Conservation (phyloP, 108 stramenopile species). For the Schizochytrium sp. region DNA sequence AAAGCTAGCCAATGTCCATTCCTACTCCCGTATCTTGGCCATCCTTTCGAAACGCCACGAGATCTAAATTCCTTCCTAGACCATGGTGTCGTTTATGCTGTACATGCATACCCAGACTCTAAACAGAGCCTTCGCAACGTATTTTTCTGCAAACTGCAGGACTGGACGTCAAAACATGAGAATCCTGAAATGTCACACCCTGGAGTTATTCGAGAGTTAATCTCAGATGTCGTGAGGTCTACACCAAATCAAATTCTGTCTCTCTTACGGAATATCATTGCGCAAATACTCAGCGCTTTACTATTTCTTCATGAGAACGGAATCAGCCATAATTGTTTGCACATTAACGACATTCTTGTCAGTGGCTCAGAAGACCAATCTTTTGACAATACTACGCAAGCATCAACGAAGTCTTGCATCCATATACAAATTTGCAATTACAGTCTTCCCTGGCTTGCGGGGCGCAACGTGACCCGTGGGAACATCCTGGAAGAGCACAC, state of each 20-base stretch:
- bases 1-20: neutral
- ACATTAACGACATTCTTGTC: neutral
- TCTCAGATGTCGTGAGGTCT: neutral
- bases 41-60: neutral
- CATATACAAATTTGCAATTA: neutral
- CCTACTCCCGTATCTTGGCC: slow-evolving; percentile 8
- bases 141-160: too few species aligned
- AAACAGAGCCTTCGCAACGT: too few species aligned
- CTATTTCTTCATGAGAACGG: neutral
- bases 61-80: neutral
- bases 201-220: too few species aligned
- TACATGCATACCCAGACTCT: neutral
- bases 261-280: neutral
- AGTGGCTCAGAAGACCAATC: too few species aligned
- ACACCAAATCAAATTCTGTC: neutral
- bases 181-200: too few species aligned
- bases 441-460: neutral
- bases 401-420: too few species aligned
- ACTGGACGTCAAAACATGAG: too few species aligned
- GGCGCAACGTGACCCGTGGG: neutral
- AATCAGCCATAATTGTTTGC: neutral
- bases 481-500: neutral
- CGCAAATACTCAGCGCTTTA: neutral
- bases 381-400: too few species aligned
- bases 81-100: neutral